phyloP scores from a whole-genome alignment of 2,329 filamentous ascomycete genomes.

The Capronia coronata region DNA sequence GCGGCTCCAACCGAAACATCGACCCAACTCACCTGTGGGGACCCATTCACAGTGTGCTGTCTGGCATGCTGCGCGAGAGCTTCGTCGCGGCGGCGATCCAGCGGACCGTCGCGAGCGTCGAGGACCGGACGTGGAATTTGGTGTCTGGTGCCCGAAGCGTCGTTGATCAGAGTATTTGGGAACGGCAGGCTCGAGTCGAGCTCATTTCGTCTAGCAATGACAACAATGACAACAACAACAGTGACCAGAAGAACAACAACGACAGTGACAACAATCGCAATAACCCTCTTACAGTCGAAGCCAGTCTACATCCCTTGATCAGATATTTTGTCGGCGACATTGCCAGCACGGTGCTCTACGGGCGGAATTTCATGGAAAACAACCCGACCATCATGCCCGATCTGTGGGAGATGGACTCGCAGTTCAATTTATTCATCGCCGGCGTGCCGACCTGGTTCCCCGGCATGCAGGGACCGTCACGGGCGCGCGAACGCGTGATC shows the following conservation, averaged over 20 bases:
- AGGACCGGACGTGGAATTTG: slow-evolving; percentile 48
- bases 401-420: slow-evolving; percentile 50
- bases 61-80: slow-evolving; percentile 43
- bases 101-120: slow-evolving; percentile 36
- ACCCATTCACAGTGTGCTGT: slow-evolving; percentile 36
- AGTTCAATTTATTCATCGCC: slow-evolving; percentile 48
- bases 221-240: no score
- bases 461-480: slow-evolving; percentile 43
- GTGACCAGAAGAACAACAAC: background rate
- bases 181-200: slow-evolving; percentile 46
- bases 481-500: slow-evolving; percentile 40
- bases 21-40: slow-evolving; percentile 33
- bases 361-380: slow-evolving; percentile 46
- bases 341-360: slow-evolving; percentile 46
- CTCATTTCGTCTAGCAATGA: slow-evolving; percentile 33
- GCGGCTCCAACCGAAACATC: slow-evolving; percentile 34
- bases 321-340: slow-evolving; percentile 52
- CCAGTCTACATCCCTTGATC: slow-evolving; percentile 47
- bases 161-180: slow-evolving; percentile 59
- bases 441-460: slow-evolving; percentile 53
- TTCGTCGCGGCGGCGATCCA: slow-evolving; percentile 36
- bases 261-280: background rate
- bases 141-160: slow-evolving; percentile 54
- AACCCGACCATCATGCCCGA: slow-evolving; percentile 50
- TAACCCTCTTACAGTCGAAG: slow-evolving; percentile 34